A percentile compares a stretch with the other conserved stretches of the same genome.
These are phyloP conservation scores for Paraphaeosphaeria sporulosa DNA, from an alignment of 2,329 filamentous ascomycete species.

Conservation along the genomic window DNA sequence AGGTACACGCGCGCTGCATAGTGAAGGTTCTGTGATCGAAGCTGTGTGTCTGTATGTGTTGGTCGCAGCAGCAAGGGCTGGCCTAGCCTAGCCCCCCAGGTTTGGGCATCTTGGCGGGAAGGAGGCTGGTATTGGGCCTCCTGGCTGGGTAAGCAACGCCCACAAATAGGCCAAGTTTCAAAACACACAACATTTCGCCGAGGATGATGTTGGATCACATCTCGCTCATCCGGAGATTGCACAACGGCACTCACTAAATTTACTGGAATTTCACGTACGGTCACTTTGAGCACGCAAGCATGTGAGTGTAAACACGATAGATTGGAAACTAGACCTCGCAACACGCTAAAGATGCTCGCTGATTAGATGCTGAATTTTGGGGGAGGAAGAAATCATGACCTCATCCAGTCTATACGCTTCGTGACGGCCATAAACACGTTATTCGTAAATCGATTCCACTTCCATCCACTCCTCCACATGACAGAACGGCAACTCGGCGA, in stretches of 20 bases:
- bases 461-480: slow-evolving; percentile 33
- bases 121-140: slow-evolving; percentile 5
- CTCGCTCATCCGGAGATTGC: not conserved
- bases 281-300: not conserved
- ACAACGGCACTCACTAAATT: not conserved
- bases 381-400: slow-evolving; percentile 4
- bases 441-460: slow-evolving; percentile 18
- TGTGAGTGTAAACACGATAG: slow-evolving; percentile 18
- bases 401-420: slow-evolving; percentile 11
- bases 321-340: slow-evolving; percentile 16
- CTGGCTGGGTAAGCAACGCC: slow-evolving; percentile 29
- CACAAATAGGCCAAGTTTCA: slow-evolving; percentile 32
- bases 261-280: not conserved
- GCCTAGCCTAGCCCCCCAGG: slow-evolving; percentile 6
- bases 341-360: slow-evolving; percentile 21
- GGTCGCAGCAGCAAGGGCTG: not conserved
- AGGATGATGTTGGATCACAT: not conserved
- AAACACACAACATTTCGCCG: slow-evolving; percentile 9
- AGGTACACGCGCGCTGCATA: not conserved
- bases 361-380: slow-evolving; percentile 12
- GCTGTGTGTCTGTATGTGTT: not conserved
- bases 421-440: slow-evolving; percentile 12
- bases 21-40: not conserved
- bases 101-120: slow-evolving; percentile 23
- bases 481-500: slow-evolving; percentile 50